A percentile compares a stretch with the other conserved stretches of the same genome.
phyloP scores from a whole-genome alignment of 2,329 filamentous ascomycete genomes.

The Ilyonectria robusta region DNA sequence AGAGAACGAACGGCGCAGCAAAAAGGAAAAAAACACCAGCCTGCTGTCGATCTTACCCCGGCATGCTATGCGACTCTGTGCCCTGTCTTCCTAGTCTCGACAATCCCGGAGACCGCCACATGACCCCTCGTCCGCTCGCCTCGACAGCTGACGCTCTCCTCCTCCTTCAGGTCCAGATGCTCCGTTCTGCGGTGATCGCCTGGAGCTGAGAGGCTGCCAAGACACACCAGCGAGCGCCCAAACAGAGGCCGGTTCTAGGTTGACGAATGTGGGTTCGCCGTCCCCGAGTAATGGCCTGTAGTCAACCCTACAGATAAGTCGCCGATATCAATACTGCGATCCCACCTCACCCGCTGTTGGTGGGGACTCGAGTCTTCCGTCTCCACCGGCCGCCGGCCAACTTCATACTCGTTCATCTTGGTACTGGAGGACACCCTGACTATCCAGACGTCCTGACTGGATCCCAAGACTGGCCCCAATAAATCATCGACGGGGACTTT shows the following conservation, averaged over 20 bases:
- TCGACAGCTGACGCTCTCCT: not conserved
- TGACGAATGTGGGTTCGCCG: not conserved
- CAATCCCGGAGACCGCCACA: conserved; percentile 14
- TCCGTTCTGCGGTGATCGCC: not conserved
- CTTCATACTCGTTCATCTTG: conserved; percentile 13
- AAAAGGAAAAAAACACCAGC: not conserved
- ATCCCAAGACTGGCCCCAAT: not conserved
- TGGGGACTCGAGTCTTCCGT: conserved; percentile 20
- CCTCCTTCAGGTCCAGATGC: not conserved
- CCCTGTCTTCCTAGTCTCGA: not conserved
- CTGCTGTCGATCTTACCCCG: not conserved
- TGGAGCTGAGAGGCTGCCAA: conserved; percentile 16
- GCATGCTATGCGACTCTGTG: not conserved
- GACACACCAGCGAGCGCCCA: conserved; percentile 2
- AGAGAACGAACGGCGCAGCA: not conserved
- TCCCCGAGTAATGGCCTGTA: conserved; percentile 29
- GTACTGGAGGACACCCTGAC: conserved; percentile 4
- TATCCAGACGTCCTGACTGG: conserved; percentile 23
- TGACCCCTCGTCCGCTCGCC: conserved; percentile 2
- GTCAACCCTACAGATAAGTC: conserved; percentile 29
- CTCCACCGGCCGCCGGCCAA: conserved; percentile 19
- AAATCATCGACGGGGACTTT: not conserved
- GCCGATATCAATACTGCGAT: conserved; percentile 31
- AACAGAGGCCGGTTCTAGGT: not conserved
- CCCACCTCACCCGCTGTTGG: conserved; percentile 19